Evolutionary conservation across 345 rosid genomes (phyloP).

Genomic region (Hypericum androsaemum): DNA sequence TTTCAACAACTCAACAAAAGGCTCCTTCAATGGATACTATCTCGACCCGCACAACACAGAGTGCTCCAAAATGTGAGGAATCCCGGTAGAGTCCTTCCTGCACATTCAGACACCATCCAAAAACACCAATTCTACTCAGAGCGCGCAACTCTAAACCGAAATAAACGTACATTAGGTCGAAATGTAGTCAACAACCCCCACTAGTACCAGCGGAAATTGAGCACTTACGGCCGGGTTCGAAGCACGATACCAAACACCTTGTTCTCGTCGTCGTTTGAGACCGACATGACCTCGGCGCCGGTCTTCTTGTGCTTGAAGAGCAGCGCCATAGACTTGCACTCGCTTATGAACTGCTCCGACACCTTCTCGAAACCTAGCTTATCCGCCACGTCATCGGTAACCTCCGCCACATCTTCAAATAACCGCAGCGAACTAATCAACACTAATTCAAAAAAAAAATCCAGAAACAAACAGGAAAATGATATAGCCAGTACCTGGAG

Average conservation of each 20-base stretch:
- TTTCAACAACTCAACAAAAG: conserved; percentile 86
- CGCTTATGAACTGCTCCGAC: conserved; percentile 72
- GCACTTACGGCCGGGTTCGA: conserved; percentile 87
- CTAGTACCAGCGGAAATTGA: not conserved
- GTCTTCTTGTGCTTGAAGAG: conserved; percentile 88
- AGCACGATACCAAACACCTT: conserved; percentile 79
- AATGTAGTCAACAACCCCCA: not conserved
- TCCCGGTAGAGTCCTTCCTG: conserved; percentile 94
- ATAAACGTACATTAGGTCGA: not conserved
- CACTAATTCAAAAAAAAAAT: not conserved
- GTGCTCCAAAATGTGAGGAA: conserved; percentile 96
- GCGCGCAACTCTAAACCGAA: not conserved
- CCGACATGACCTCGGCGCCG: conserved; percentile 86
- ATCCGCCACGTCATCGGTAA: conserved; percentile 56
- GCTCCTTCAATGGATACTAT: conserved; percentile 94
- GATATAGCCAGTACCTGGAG: not conserved
- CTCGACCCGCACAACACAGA: conserved; percentile 94
- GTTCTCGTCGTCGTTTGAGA: conserved; percentile 81
- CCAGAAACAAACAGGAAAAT: not conserved
- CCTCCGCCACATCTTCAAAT: conserved; percentile 33
- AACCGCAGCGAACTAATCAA: not conserved
- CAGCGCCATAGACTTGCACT: conserved; percentile 79
- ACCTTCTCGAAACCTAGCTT: conserved; percentile 81
- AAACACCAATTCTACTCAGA: not conserved
- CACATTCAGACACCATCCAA: conserved; percentile 13